These are phyloP conservation scores for Termitomyces bulborhizus DNA, from an alignment of 768 basidiomycete species.

Conservation along the genomic window DNA sequence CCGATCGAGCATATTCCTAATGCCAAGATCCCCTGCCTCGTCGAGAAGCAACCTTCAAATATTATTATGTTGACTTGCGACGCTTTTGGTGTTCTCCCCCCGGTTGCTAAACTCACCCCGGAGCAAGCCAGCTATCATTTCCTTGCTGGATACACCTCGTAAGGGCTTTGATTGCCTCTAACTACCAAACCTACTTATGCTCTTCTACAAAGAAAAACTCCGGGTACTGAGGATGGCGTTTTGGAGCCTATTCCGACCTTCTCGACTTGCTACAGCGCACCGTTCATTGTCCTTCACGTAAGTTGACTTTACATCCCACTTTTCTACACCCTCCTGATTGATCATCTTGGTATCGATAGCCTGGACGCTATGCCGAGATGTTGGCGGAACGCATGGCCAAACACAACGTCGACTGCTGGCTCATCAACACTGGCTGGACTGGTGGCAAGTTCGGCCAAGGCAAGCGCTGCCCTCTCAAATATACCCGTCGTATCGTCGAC, in stretches of 20 bases:
- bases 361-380: slow-evolving; percentile 95
- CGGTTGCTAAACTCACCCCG: slow-evolving; percentile 86
- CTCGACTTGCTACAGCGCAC: slow-evolving; percentile 97
- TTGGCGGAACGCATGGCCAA: slow-evolving; percentile 89
- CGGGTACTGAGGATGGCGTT: slow-evolving; percentile 98
- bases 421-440: slow-evolving; percentile 98
- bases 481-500: slow-evolving; percentile 94
- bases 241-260: slow-evolving; percentile 98
- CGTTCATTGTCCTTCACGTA: slow-evolving; percentile 97
- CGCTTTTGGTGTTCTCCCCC: slow-evolving; percentile 96
- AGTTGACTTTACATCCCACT: slow-evolving; percentile 17
- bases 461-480: slow-evolving; percentile 94
- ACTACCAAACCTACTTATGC: neutral
- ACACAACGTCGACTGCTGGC: slow-evolving; percentile 90
- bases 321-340: neutral
- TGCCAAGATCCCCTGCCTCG: slow-evolving; percentile 88
- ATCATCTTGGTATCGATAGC: slow-evolving; percentile 32
- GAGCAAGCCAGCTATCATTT: slow-evolving; percentile 98
- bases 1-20: slow-evolving; percentile 97
- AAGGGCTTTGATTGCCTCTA: slow-evolving; percentile 21
- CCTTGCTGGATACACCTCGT: slow-evolving; percentile 95
- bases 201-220: slow-evolving; percentile 68
- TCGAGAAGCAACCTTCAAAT: slow-evolving; percentile 84
- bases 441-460: slow-evolving; percentile 90
- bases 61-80: slow-evolving; percentile 98